Evolutionary conservation across 257 asterid species (phyloP), one percentile per base, ranked within the genome.

Genomic region (Nicotiana obtusifolia): DNA sequence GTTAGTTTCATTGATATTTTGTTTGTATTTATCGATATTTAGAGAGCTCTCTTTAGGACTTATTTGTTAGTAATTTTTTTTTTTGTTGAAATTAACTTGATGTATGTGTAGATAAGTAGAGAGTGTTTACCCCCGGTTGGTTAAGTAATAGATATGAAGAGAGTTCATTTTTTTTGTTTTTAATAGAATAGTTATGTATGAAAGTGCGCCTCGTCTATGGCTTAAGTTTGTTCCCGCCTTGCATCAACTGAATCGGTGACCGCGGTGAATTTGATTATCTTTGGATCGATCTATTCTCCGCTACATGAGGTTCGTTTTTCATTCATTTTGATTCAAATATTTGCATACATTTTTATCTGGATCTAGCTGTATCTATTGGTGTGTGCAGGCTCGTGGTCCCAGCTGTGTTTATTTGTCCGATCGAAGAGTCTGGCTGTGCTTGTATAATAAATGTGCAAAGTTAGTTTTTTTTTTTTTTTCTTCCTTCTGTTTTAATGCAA

Each of bases 221-320:
- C 73, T 30, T 41, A 80, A 54, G 64, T 16, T 83, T 49, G 90
- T 84, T 89, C 94, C 92, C 87, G 94, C 89, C 87, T 87, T 89
- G 94, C 92, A 86, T 86, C 94, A 90, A 90, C 76, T 88, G 92
- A 90, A 87, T 87, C 84, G 83, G 93, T 84, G 87, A 57, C 89
- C 86, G 90, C 86, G 47, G 91, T 68, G 93, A 90, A 83, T 83
- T 61, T 10, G 49, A 57, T 7, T 31, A 24, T 7, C 24, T 35
- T 1, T 33, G 26, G 19, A 9, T 77, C 26, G 22, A 59, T 56
- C 68, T 54, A 56, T 31, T 77, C 44, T 10, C 11, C 0, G n/a
- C 33, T 30, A 31, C 49, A 31, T 17, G 24, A 66, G 75, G 75
- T 66, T 30, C 4, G 47, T 5, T 30, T 31, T 66, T 66, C 24